Evolutionary conservation across 2,329 filamentous ascomycete species (phyloP), one percentile per base, ranked within the genome.

Genomic region (Xylariaceae sp.): DNA sequence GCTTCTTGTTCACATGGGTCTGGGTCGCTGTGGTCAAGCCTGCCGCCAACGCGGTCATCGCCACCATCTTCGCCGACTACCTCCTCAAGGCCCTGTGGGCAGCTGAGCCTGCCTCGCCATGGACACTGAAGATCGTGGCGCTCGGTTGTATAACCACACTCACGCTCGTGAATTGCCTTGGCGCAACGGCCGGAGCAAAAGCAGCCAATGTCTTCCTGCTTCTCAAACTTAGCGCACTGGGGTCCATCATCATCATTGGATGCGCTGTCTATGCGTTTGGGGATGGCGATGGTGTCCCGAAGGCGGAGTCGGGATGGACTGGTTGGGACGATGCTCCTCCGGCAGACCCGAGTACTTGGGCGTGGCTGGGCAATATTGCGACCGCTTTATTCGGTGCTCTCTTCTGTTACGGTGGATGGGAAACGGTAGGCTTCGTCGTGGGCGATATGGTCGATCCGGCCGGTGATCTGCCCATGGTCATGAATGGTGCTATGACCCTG

Each of bases 351-450:
- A 42, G 52, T 18, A 45, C 56, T 26, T 71, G 66, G 65, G 56
- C 59, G 19, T 63, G 57, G 26, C 59, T 68, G 19, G 67, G 67
- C 3, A 56, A 64, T 19, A 64, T 66, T 38, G 63, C 62, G 16
- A 64, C 63, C 18, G 67, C 67, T 22, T 59, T 69, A 4, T 67
- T 69, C 47, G 64, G 61, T n/a, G 65, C 59, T 6, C 52, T 70
- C 7, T 72, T 64, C 56, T 66, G 64, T 31, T 71, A 68, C 44
- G 65, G 65, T 34, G 67, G 67, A 1, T 72, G 65, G 66, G 66
- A 71, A 41, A 69, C 62, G 42, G 66, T 69, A 43, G 51, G 50
- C 8, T 62, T 61, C 39, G 52, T 64, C 18, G 41, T 50, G 19
- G 53, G 54, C 32, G 56, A 62, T 32, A 56, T 58, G 53, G 43